Evolutionary conservation across 2,329 filamentous ascomycete genomes (phyloP).

Genomic region (Fusarium tupiense): DNA sequence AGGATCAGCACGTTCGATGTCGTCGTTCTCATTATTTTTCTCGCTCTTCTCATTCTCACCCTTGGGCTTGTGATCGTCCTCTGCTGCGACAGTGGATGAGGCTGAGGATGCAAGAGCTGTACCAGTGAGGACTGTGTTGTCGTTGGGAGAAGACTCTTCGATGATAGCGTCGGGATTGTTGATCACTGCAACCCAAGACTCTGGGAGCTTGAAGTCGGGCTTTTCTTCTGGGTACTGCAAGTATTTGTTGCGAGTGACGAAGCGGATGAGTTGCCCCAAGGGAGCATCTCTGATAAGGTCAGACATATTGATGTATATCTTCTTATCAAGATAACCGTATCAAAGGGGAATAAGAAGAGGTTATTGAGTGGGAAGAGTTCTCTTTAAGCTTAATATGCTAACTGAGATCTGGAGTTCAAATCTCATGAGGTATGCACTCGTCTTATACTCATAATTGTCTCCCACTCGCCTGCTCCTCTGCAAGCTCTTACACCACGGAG

Average conservation of each 20-base stretch:
- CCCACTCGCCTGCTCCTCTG: not conserved
- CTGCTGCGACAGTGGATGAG: conserved; percentile 37
- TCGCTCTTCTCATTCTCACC: conserved; percentile 17
- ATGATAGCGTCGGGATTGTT: conserved; percentile 43
- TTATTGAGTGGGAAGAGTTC: not conserved
- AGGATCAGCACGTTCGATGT: conserved; percentile 14
- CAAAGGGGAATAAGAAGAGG: not conserved
- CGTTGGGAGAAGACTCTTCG: conserved; percentile 18
- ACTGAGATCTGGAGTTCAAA: not conserved
- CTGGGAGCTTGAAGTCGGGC: conserved; percentile 62
- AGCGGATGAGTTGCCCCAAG: conserved; percentile 67
- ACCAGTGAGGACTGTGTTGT: conserved; percentile 15
- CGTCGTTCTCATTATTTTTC: conserved; percentile 19
- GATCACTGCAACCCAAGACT: conserved; percentile 49
- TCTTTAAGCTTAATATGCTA: conserved; percentile 13
- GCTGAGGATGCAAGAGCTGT: conserved; percentile 34
- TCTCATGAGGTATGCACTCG: not conserved
- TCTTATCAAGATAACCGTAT: not conserved
- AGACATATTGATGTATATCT: conserved; percentile 33
- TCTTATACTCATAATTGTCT: conserved; percentile 30
- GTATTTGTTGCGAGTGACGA: conserved; percentile 60
- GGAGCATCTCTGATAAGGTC: conserved; percentile 63
- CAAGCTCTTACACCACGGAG: conserved; percentile 9
- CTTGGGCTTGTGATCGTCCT: conserved; percentile 20
- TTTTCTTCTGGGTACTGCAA: conserved; percentile 70